phyloP scores from a whole-genome alignment of 805 yeast species.

The Ogataea methanolica region DNA sequence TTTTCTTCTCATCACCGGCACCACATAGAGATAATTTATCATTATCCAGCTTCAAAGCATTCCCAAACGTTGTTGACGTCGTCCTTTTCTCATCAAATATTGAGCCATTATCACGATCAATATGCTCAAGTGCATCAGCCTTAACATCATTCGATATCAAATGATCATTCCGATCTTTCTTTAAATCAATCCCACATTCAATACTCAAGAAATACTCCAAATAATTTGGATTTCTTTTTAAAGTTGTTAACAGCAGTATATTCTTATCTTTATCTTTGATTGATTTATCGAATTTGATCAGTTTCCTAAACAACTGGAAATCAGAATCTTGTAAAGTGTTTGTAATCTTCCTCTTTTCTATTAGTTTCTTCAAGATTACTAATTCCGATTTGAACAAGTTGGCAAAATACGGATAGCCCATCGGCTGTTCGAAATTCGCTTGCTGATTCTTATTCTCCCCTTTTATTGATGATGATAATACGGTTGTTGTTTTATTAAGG shows the following conservation, averaged over 20 bases:
- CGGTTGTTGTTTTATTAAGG: not conserved
- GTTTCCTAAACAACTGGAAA: conserved; percentile 8
- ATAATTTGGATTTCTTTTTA: conserved; percentile 21
- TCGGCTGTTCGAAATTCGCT: conserved; percentile 6
- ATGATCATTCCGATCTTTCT: too few relatives aligned
- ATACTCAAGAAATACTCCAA: conserved; percentile 9
- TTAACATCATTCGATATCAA: not conserved
- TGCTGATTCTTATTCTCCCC: not conserved
- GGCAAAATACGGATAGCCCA: conserved; percentile 21
- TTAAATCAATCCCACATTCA: not conserved
- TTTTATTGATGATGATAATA: not conserved
- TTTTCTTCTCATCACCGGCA: too few relatives aligned
- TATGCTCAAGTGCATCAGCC: not conserved
- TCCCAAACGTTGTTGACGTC: not conserved
- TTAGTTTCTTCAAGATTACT: conserved; percentile 5
- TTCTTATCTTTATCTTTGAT: conserved; percentile 6
- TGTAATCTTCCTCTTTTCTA: not conserved
- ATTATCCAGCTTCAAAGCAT: not conserved
- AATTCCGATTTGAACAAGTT: conserved; percentile 18
- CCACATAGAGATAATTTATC: too few relatives aligned
- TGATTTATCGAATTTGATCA: conserved; percentile 6
- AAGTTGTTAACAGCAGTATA: conserved; percentile 15
- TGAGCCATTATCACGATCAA: too few relatives aligned
- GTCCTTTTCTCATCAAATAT: not conserved
- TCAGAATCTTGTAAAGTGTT: not conserved